Conservation (phyloP, 768 basidiomycete species). For the Gyrodon lividus region DNA sequence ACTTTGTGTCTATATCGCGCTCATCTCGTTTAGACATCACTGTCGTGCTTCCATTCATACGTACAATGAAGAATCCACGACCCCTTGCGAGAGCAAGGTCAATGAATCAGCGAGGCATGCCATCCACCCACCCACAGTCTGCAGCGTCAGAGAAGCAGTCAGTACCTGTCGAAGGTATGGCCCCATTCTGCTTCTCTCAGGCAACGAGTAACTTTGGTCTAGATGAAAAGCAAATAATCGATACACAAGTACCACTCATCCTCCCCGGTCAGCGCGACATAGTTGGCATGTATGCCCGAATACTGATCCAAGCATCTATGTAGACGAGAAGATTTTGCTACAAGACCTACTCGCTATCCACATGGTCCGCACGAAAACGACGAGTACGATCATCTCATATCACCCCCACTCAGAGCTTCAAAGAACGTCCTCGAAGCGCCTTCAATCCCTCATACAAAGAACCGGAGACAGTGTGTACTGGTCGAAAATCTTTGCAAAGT, state of each 20-base stretch:
- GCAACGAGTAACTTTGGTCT: constrained; percentile 1
- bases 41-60: constrained; percentile 41
- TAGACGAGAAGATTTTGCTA: constrained; percentile 26
- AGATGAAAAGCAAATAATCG: constrained; percentile 27
- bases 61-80: constrained; percentile 35
- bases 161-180: constrained; percentile 18
- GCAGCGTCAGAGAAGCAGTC: not conserved
- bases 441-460: constrained; percentile 32
- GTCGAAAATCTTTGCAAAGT: constrained; percentile 31
- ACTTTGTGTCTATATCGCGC: not conserved
- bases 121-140: not conserved
- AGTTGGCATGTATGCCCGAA: not conserved
- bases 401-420: constrained; percentile 27
- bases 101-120: constrained; percentile 15
- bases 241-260: constrained; percentile 34
- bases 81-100: constrained; percentile 17
- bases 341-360: constrained; percentile 40
- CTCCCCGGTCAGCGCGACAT: constrained; percentile 16
- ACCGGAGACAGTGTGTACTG: constrained; percentile 38
- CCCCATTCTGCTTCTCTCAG: not conserved
- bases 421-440: constrained; percentile 27
- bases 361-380: constrained; percentile 31
- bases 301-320: not conserved
- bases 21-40: constrained; percentile 38
- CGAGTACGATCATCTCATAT: constrained; percentile 36